phyloP scores from a whole-genome alignment of 805 yeast genomes.

The Cyberlindnera samutprakarnensis region DNA sequence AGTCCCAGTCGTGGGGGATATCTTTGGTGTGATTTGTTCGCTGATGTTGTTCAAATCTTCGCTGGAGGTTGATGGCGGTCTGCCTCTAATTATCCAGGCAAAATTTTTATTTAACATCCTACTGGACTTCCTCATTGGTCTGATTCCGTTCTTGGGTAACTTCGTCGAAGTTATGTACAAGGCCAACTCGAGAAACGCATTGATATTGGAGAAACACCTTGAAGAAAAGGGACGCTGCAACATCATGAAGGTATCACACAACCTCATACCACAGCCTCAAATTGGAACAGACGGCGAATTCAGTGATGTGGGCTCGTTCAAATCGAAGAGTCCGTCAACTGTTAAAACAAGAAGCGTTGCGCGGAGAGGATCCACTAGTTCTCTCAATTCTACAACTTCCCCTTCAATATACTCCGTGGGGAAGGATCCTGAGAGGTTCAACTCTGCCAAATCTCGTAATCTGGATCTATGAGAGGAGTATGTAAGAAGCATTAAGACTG shows the following conservation, averaged over 20 bases:
- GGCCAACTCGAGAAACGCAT: slow-evolving; percentile 67
- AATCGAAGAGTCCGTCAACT: not conserved
- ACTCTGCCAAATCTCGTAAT: slow-evolving; percentile 2
- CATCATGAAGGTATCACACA: not conserved
- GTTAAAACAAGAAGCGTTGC: not conserved
- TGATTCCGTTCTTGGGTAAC: slow-evolving; percentile 75
- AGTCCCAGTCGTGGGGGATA: slow-evolving; percentile 61
- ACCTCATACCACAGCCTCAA: too few relatives aligned
- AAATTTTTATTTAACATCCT: slow-evolving; percentile 52
- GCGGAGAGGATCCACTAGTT: too few relatives aligned
- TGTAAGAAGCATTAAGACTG: not conserved
- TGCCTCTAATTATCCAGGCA: slow-evolving; percentile 46
- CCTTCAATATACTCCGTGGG: slow-evolving; percentile 1
- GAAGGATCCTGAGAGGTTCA: not conserved
- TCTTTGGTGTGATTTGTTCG: slow-evolving; percentile 47
- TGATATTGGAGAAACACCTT: slow-evolving; percentile 53
- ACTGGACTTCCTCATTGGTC: slow-evolving; percentile 63
- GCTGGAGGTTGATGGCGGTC: slow-evolving; percentile 52
- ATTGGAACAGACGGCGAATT: too few relatives aligned
- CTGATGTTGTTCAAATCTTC: slow-evolving; percentile 34
- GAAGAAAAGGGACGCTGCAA: slow-evolving; percentile 16
- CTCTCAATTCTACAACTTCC: too few relatives aligned
- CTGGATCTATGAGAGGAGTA: not conserved
- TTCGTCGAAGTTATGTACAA: slow-evolving; percentile 63
- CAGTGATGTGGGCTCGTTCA: not conserved